phyloP scores from a whole-genome alignment of 164 flowering plant genomes.

The Cinnamomum micranthum region DNA sequence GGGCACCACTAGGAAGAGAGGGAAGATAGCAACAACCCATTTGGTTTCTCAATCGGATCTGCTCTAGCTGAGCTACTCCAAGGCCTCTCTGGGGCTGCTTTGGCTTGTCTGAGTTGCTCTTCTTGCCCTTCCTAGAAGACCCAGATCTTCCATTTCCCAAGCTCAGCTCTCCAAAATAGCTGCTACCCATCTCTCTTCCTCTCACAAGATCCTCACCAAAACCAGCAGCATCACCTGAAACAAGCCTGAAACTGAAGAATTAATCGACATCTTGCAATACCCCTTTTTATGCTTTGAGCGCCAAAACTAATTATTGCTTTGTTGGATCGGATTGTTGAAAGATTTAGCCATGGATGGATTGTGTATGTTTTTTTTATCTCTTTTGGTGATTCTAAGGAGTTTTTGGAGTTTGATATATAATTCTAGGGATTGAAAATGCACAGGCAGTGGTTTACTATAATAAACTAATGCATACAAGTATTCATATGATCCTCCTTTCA shows the following conservation, averaged over 20 bases:
- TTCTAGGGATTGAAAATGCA: not conserved
- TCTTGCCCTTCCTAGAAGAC: slow-evolving; percentile 74
- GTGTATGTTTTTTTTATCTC: not conserved
- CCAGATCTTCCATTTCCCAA: slow-evolving; percentile 43
- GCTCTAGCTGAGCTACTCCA: slow-evolving; percentile 95
- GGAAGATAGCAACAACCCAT: slow-evolving; percentile 36
- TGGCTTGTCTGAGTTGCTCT: slow-evolving; percentile 65
- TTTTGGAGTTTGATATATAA: slow-evolving; percentile 21
- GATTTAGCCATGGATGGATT: slow-evolving; percentile 7
- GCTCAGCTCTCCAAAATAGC: slow-evolving; percentile 56
- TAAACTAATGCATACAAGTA: not conserved
- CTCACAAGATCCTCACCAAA: slow-evolving; percentile 6
- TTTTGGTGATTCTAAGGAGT: slow-evolving; percentile 5
- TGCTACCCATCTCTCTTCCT: slow-evolving; percentile 44
- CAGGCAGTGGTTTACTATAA: not conserved
- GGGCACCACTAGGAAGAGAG: slow-evolving; percentile 22
- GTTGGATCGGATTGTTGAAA: slow-evolving; percentile 65
- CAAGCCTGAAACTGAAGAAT: not conserved
- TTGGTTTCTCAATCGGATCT: slow-evolving; percentile 75
- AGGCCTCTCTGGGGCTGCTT: slow-evolving; percentile 95
- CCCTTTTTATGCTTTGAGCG: slow-evolving; percentile 20
- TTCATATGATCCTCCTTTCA: slow-evolving; percentile 1
- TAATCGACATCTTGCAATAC: slow-evolving; percentile 9
- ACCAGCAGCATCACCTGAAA: slow-evolving; percentile 1
- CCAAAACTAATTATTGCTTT: slow-evolving; percentile 39